phyloP scores from a whole-genome alignment of 495 filamentous ascomycete genomes.

The Xylaria acuta region DNA sequence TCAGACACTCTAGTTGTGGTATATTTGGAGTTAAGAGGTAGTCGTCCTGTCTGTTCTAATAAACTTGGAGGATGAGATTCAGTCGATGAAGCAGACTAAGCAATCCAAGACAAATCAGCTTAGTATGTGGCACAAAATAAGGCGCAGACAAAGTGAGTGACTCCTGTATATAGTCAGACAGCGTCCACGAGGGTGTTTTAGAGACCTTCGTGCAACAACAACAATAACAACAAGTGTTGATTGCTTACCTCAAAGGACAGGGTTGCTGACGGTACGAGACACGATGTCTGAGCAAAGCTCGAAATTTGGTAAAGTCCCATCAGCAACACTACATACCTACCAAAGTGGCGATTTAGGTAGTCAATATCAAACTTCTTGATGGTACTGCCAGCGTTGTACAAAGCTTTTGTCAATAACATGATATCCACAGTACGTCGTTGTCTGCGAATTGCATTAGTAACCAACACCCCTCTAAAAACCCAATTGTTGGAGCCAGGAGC shows the following conservation, averaged over 20 bases:
- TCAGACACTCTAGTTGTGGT: neutral
- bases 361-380: neutral
- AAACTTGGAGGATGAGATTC: neutral
- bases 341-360: neutral
- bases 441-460: neutral
- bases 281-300: neutral
- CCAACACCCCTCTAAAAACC: neutral
- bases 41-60: neutral
- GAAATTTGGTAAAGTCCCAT: neutral
- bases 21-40: neutral
- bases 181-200: no score
- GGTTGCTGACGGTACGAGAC: no score
- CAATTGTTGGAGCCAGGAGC: neutral
- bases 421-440: neutral
- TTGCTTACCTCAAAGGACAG: no score
- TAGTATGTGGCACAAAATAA: no score
- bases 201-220: no score
- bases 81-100: neutral
- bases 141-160: no score
- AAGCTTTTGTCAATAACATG: slow-evolving; percentile 6
- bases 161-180: no score
- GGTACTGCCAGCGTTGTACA: neutral
- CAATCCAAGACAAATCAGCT: neutral
- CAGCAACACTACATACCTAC: neutral
- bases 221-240: no score